Conservation (phyloP, 2,329 filamentous ascomycete species). For the Colletotrichum plurivorum region DNA sequence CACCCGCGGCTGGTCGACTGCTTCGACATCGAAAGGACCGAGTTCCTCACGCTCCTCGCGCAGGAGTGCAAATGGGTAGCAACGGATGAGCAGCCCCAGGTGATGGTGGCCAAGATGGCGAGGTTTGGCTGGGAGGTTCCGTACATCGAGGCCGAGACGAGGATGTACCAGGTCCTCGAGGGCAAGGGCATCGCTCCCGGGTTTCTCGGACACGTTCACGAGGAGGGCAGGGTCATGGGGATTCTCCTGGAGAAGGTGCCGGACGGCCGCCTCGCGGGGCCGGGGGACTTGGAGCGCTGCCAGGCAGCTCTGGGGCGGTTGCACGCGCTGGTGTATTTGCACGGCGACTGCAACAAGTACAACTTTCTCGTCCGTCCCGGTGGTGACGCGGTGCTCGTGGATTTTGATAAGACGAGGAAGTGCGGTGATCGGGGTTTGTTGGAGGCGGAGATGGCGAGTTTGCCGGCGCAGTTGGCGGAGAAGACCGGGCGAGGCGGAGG, state of each 20-base stretch:
- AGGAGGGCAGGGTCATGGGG: constrained; percentile 52
- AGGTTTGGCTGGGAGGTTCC: constrained; percentile 52
- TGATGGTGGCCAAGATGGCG: constrained; percentile 50
- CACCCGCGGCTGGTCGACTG: constrained; percentile 45
- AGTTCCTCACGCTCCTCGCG: constrained; percentile 43
- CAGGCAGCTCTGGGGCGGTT: constrained; percentile 46
- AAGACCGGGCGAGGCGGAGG: too few species aligned
- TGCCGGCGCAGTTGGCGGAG: too few species aligned
- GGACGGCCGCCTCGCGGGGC: constrained; percentile 47
- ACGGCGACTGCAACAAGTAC: constrained; percentile 55
- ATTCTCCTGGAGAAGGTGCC: constrained; percentile 51
- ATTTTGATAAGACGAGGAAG: too few species aligned
- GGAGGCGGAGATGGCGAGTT: too few species aligned
- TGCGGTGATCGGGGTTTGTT: too few species aligned
- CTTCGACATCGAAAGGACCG: constrained; percentile 46
- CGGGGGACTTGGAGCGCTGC: constrained; percentile 48
- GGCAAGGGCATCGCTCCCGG: constrained; percentile 48
- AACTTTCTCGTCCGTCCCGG: constrained; percentile 51
- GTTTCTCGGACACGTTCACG: constrained; percentile 53
- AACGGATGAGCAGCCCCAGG: constrained; percentile 33
- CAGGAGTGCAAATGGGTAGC: constrained; percentile 39
- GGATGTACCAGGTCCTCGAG: constrained; percentile 48
- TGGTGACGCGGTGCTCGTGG: too few species aligned
- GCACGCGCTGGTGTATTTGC: constrained; percentile 48
- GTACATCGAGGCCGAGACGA: constrained; percentile 50